Evolutionary conservation across 176 grass and related monocot species (phyloP).

Genomic region (Oryza meridionalis): DNA sequence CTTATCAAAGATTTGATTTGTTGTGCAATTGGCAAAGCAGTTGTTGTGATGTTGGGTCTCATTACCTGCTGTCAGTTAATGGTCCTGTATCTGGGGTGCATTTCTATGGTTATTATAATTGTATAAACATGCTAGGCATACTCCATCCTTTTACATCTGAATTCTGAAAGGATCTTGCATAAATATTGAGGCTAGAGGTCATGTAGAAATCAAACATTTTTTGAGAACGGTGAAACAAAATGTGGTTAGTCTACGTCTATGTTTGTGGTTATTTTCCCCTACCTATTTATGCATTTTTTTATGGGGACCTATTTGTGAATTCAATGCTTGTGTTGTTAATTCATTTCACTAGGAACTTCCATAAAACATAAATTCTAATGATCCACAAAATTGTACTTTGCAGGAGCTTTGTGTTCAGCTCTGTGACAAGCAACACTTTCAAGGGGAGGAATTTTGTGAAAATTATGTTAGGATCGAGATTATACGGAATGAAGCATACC

Average conservation of each 20-base stretch:
- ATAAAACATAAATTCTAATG: background rate
- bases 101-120: background rate
- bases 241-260: background rate
- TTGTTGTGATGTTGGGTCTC: background rate
- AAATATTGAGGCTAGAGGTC: constrained; percentile 15
- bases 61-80: constrained; percentile 15
- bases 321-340: background rate
- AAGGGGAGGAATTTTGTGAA: constrained; percentile 37
- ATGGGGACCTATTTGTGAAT: background rate
- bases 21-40: background rate
- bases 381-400: constrained; percentile 33
- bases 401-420: constrained; percentile 77
- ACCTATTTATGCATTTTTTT: background rate
- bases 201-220: background rate
- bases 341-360: background rate
- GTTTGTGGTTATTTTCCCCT: background rate
- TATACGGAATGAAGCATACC: constrained; percentile 27
- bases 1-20: background rate
- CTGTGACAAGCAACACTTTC: constrained; percentile 44
- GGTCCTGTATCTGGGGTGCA: constrained; percentile 24
- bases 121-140: background rate
- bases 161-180: constrained; percentile 27
- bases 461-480: constrained; percentile 25
- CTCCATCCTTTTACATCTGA: constrained; percentile 14
- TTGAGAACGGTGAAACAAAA: background rate